A percentile compares a stretch with the other conserved stretches of the same genome.
Conservation (phyloP, 2,329 filamentous ascomycete genomes). For the Monosporascus sp. region DNA sequence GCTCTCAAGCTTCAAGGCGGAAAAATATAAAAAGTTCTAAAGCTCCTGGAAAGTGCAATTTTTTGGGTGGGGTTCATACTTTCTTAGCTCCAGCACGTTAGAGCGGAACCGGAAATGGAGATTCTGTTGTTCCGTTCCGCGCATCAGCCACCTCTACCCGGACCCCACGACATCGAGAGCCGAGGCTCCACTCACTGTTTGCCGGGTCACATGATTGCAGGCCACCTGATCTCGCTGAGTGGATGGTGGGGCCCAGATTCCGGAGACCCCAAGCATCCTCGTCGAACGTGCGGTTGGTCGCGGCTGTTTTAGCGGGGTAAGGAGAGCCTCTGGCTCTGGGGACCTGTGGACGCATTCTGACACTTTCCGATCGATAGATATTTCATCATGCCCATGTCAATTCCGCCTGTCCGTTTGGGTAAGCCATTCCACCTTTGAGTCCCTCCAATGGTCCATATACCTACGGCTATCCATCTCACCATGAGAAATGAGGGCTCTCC, state of each 20-base stretch:
- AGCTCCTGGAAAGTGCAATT: not conserved
- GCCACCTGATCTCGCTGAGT: no score
- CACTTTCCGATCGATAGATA: not conserved
- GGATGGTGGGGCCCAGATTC: no score
- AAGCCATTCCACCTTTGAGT: slow-evolving; percentile 1
- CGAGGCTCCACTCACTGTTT: no score
- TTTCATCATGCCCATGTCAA: slow-evolving; percentile 15
- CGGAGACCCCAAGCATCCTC: not conserved
- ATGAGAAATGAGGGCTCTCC: no score
- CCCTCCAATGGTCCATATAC: not conserved
- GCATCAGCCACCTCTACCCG: no score
- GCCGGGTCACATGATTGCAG: no score
- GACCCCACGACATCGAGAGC: no score
- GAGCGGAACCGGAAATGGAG: not conserved
- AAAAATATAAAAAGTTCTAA: slow-evolving; percentile 1
- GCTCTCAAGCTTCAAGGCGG: slow-evolving; percentile 1
- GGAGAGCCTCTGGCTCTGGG: no score
- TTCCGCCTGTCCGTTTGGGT: slow-evolving; percentile 2
- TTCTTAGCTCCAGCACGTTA: not conserved
- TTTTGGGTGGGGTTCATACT: not conserved
- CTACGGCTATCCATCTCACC: no score
- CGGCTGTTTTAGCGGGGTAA: not conserved
- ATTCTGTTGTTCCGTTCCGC: not conserved
- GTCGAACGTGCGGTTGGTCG: not conserved
- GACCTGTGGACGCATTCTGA: no score